Conservation (phyloP, 1,139 yeast species). For the Kurtzmaniella natalensis region DNA sequence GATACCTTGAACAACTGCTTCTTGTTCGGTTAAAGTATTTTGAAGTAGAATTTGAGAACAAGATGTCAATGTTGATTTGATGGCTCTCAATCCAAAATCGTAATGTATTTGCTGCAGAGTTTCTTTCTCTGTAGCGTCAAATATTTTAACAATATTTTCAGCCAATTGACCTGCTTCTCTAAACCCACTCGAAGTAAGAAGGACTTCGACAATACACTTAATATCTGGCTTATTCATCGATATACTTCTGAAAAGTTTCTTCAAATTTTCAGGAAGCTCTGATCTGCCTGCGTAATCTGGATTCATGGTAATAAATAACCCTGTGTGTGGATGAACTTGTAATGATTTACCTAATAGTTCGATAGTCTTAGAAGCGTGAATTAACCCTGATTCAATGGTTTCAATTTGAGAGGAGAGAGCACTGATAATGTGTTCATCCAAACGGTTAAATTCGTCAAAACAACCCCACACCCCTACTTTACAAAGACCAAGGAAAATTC, state of each 20-base stretch:
- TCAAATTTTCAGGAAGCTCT: constrained; percentile 79
- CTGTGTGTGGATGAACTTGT: constrained; percentile 50
- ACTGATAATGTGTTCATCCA: constrained; percentile 68
- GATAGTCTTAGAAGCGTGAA: constrained; percentile 19
- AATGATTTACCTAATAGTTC: constrained; percentile 47
- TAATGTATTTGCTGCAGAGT: constrained; percentile 58
- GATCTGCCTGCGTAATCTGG: constrained; percentile 87
- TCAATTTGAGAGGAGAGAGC: constrained; percentile 85
- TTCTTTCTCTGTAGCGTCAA: constrained; percentile 27
- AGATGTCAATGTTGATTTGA: constrained; percentile 59
- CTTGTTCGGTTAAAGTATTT: constrained; percentile 24
- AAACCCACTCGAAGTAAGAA: constrained; percentile 74
- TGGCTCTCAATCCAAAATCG: constrained; percentile 84
- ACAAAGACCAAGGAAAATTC: constrained; percentile 79
- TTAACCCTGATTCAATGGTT: constrained; percentile 56
- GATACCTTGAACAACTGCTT: constrained; percentile 50
- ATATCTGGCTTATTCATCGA: constrained; percentile 75
- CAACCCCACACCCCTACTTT: constrained; percentile 94
- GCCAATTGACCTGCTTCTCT: constrained; percentile 45
- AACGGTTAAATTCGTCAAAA: constrained; percentile 90
- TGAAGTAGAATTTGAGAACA: constrained; percentile 23
- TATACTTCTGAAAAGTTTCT: constrained; percentile 70
- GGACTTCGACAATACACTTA: constrained; percentile 63
- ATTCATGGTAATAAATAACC: constrained; percentile 87
- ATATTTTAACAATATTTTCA: constrained; percentile 50